Evolutionary conservation across 208 protist genomes (phyloP).

Genomic region (Trypanosoma theileri): DNA sequence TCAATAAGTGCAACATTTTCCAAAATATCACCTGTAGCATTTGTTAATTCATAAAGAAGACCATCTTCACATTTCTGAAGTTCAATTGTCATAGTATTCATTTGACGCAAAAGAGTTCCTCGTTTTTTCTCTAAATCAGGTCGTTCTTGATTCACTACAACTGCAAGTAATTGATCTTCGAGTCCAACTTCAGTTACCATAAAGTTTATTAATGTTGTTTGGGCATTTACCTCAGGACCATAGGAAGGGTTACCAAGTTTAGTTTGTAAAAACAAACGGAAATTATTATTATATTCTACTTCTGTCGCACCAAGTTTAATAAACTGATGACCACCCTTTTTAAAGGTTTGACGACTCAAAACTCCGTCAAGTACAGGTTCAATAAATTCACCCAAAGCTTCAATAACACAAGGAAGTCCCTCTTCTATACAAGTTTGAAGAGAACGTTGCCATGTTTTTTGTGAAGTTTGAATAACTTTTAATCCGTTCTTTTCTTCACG

Average conservation of each 20-base stretch:
- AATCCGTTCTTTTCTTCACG: constrained; percentile 94
- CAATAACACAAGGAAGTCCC: constrained; percentile 93
- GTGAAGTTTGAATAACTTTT: constrained; percentile 91
- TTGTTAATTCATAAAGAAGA: constrained; percentile 95
- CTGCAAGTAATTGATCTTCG: constrained; percentile 98
- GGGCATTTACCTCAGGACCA: constrained; percentile 98
- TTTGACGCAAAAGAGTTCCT: constrained; percentile 92
- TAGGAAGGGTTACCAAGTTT: constrained; percentile 99
- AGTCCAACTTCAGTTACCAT: constrained; percentile 98
- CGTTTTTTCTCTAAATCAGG: constrained; percentile 97
- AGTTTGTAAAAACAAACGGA: constrained; percentile 97
- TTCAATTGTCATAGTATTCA: constrained; percentile 99
- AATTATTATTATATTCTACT: constrained; percentile 95
- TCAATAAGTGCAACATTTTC: constrained; percentile 96
- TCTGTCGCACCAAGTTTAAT: constrained; percentile 97
- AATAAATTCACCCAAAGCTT: constrained; percentile 96
- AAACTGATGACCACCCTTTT: constrained; percentile 88
- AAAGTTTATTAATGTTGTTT: constrained; percentile 99
- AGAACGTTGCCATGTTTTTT: constrained; percentile 89
- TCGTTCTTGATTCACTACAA: constrained; percentile 97
- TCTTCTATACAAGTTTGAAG: constrained; percentile 94
- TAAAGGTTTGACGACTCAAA: constrained; percentile 94
- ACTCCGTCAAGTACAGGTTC: constrained; percentile 98
- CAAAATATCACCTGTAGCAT: constrained; percentile 96
- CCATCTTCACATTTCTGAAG: constrained; percentile 97